Percentiles rank a stretch among this genome's conserved stretches.
Evolutionary conservation across 139 green algal species (phyloP).

Genomic region (Chlamydomonas asymmetrica): DNA sequence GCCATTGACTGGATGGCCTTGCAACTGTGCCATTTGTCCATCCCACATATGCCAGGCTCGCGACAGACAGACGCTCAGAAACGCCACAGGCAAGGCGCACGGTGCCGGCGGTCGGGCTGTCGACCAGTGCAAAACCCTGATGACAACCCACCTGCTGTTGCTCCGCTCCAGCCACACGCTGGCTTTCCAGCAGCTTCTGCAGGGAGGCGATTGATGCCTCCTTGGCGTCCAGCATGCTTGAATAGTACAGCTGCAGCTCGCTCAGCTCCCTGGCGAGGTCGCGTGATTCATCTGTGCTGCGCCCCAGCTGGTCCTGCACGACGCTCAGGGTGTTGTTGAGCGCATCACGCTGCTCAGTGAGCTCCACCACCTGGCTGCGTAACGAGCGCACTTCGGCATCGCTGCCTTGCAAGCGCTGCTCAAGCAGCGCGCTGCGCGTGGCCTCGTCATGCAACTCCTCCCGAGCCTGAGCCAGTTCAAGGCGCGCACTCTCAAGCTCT

Average conservation of each 20-base stretch:
- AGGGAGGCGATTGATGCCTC: slow-evolving; percentile 34
- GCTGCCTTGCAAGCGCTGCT: slow-evolving; percentile 4
- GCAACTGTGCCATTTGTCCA: too few relatives aligned
- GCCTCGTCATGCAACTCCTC: slow-evolving; percentile 34
- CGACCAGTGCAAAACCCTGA: too few relatives aligned
- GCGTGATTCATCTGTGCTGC: neutral
- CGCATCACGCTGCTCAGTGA: neutral
- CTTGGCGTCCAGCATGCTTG: slow-evolving; percentile 36
- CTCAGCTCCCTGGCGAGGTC: slow-evolving; percentile 1
- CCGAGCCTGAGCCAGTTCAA: slow-evolving; percentile 18
- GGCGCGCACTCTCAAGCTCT: neutral
- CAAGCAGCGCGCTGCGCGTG: slow-evolving; percentile 10
- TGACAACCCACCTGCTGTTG: too few relatives aligned
- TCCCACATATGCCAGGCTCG: too few relatives aligned
- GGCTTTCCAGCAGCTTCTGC: slow-evolving; percentile 32
- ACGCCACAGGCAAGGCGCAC: too few relatives aligned
- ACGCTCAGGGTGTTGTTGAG: slow-evolving; percentile 23
- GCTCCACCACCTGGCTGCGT: neutral
- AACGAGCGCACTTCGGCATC: slow-evolving; percentile 5
- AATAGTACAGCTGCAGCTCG: slow-evolving; percentile 29
- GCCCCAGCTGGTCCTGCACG: slow-evolving; percentile 29
- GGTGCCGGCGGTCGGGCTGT: too few relatives aligned
- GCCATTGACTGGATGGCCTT: too few relatives aligned
- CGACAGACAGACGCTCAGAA: too few relatives aligned
- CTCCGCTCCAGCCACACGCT: slow-evolving; percentile 2